Evolutionary conservation across 441 rosid genomes (phyloP), one percentile per base, ranked within the genome.

Genomic region (Pelargonium cotyledonis): DNA sequence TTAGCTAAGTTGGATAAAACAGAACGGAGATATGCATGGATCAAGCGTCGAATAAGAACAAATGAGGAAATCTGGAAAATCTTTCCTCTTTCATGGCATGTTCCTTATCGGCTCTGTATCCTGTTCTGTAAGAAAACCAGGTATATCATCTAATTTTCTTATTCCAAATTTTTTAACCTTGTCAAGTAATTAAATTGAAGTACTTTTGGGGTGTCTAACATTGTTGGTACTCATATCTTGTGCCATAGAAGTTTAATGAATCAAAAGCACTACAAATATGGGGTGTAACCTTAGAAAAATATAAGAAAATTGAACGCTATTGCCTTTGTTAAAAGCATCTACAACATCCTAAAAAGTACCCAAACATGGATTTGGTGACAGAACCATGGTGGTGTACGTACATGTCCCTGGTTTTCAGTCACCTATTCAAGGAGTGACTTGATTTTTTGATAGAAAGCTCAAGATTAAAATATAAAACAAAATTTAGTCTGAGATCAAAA

Each of bases 1-100:
- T 84, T 95, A 73, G 99, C 99, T 73, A 95, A 92, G 83, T 79
- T 95, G 88, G 99, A 95, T 81, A 92, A 89, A 83, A 90, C 96
- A 19, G 99, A 92, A 78, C 83, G 98, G 69, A 83, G 98, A 75
- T 95, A 92, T 85, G 96, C 99, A 58, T 95, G 99, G 99, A 90
- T 92, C 75, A 95, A 90, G 85, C 95, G 97, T 74, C 87, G 97
- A 75, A 92, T 95, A 68, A 88, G 95, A 80, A 90, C 98, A 68
- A 95, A 95, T 68, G 97, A 92, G 82, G 99, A 95, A 81, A 90
- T 87, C 68, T 95, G 98, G 97, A 89, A 90, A 80, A 92, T 90
- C 40, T 95, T 95, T 78, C 99, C 99, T 80, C 72, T 85, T 65
- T 85, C 95, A 29, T 95, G 99, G 99, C 97, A 90, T 78, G 99